Percentiles rank a stretch among this genome's conserved stretches.
Evolutionary conservation across 1,139 yeast species (phyloP).

Genomic region (Lodderomyces pseudojiufengensis): DNA sequence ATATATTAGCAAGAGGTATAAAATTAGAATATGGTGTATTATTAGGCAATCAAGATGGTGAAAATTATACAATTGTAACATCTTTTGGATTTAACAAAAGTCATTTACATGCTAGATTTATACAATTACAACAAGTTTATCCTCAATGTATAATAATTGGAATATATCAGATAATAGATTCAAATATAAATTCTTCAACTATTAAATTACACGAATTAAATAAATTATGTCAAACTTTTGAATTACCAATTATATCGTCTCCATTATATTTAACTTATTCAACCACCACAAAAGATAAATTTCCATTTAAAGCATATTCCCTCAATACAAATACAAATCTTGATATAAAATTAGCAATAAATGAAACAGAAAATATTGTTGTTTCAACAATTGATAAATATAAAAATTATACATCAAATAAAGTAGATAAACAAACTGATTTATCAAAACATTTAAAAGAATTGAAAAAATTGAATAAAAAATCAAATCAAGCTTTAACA

Average conservation of each 20-base stretch:
- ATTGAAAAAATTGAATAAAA: slow-evolving; percentile 15
- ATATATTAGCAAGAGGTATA: slow-evolving; percentile 19
- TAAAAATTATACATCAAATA: slow-evolving; percentile 18
- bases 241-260: slow-evolving; percentile 1
- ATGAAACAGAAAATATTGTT: slow-evolving; percentile 26
- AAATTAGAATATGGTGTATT: slow-evolving; percentile 24
- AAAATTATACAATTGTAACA: slow-evolving; percentile 15
- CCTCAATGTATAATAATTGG: slow-evolving; percentile 30
- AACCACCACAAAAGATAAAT: slow-evolving; percentile 1
- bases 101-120: slow-evolving; percentile 23
- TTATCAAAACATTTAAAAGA: slow-evolving; percentile 3
- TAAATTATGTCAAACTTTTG: slow-evolving; percentile 5
- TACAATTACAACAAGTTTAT: slow-evolving; percentile 25
- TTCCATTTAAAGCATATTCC: slow-evolving; percentile 8
- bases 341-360: slow-evolving; percentile 16
- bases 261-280: slow-evolving; percentile 4
- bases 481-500: too few species aligned
- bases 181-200: slow-evolving; percentile 9
- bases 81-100: slow-evolving; percentile 22
- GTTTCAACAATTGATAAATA: slow-evolving; percentile 26
- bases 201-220: slow-evolving; percentile 8
- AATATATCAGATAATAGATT: slow-evolving; percentile 21
- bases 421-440: slow-evolving; percentile 6
- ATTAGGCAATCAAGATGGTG: slow-evolving; percentile 20
- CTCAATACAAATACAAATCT: slow-evolving; percentile 7